Percentiles rank a stretch among this genome's conserved stretches.
These are phyloP conservation scores for Aspergillus neotritici DNA, from an alignment of 2,329 filamentous ascomycete genomes.

Conservation along the genomic window DNA sequence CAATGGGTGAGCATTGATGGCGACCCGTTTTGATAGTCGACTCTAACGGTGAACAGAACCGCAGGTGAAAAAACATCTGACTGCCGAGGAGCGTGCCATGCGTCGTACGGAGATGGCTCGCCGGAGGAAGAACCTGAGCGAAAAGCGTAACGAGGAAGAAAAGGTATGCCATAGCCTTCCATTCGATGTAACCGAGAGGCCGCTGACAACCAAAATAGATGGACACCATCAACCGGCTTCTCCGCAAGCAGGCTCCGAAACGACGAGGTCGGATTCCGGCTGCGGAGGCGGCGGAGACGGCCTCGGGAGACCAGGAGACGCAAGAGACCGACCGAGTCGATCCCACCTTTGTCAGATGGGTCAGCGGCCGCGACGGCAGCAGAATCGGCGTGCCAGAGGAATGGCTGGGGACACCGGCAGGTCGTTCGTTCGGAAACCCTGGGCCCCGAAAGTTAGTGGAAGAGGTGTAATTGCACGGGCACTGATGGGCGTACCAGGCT, in stretches of 20 bases:
- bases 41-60: conserved; percentile 46
- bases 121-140: conserved; percentile 65
- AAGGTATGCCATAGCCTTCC: conserved; percentile 51
- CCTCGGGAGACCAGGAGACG: conserved; percentile 35
- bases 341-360: conserved; percentile 43
- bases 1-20: conserved; percentile 45
- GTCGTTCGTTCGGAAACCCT: conserved; percentile 16
- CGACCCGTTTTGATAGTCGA: background rate
- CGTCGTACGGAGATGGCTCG: conserved; percentile 68
- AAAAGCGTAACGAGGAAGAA: conserved; percentile 73
- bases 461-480: conserved; percentile 25
- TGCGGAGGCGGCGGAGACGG: conserved; percentile 40
- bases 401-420: conserved; percentile 43
- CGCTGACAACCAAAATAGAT: conserved; percentile 42
- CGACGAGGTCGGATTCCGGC: conserved; percentile 45
- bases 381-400: conserved; percentile 43
- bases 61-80: conserved; percentile 67
- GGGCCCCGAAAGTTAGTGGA: conserved; percentile 32
- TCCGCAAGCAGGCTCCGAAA: conserved; percentile 62
- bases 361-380: conserved; percentile 38
- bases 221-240: conserved; percentile 62
- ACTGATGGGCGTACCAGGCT: conserved; percentile 11
- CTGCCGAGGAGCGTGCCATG: conserved; percentile 68
- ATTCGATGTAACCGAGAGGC: background rate
- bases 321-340: conserved; percentile 36